Evolutionary conservation across 164 flowering plant species (phyloP), one percentile per base, ranked within the genome.

Genomic region (Magnolia kwangsiensis): DNA sequence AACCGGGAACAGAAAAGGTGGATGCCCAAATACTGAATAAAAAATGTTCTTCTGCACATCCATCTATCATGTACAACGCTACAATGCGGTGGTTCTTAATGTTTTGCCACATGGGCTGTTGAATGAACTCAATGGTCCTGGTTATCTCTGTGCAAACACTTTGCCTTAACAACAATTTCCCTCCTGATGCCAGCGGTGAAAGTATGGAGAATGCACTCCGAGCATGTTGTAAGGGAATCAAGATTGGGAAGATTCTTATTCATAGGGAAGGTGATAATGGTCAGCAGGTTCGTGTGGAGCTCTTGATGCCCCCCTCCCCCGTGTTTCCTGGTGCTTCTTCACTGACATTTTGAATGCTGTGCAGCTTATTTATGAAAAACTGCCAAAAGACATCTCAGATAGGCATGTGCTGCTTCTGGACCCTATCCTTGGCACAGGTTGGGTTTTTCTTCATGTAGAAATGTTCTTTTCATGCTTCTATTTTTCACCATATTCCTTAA

Each of bases 161-260:
- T 37, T 27, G 29, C 45, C 45, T 37, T 55, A 65, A 13, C n/a
- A 67, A 31, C 14, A 8, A 31, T 67, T 67, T 24, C 27, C 71
- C 49, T 67, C n/a, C 16, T 78, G 51, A 51, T 72, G 18, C 71
- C 80, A 96, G 99, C 87, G 99, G 99, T 69, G 99, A 96, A 84
- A 96, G 99, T 77, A 96, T 96, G 99, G 99, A 96, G 82, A 96
- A 96, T 82, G 99, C 98, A 70, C 79, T 94, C 78, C 90, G 99
- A 51, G 99, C 99, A 63, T 96, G 99, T 79, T 96, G 99, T 81
- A 96, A 94, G 84, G 98, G 99, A 55, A 96, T 96, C 80, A 96
- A 94, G 83, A 94, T 96, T 66, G 99, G 99, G 58, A 96, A 96
- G 82, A 94, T 96, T 75, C 94, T 96, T 74, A 96, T 96, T 78